These are phyloP conservation scores for Ophiostoma sp. DNA, from an alignment of 2,329 filamentous ascomycete species.

Conservation along the genomic window DNA sequence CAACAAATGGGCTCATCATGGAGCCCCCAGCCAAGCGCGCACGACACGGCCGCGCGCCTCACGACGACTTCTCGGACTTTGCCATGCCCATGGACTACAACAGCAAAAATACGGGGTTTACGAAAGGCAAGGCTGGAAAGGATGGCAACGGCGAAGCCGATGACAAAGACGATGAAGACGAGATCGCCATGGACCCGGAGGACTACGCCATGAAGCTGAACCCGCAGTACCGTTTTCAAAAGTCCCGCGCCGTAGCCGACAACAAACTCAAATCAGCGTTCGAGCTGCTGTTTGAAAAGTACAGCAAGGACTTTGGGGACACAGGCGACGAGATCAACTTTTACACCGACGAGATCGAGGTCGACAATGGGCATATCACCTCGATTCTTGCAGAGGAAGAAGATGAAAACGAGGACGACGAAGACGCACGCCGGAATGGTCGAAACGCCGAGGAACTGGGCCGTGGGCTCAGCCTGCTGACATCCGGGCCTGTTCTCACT, in stretches of 20 bases:
- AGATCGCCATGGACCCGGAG: conserved; percentile 44
- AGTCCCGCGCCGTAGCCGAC: conserved; percentile 61
- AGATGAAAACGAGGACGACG: conserved; percentile 29
- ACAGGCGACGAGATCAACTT: conserved; percentile 88
- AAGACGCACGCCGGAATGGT: conserved; percentile 26
- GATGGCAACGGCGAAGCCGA: not conserved
- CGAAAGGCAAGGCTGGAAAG: not conserved
- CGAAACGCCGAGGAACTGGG: not conserved
- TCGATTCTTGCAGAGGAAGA: conserved; percentile 35
- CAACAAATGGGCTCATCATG: conserved; percentile 22
- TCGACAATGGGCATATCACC: conserved; percentile 81
- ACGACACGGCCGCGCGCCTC: conserved; percentile 20
- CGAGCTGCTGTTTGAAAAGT: conserved; percentile 85
- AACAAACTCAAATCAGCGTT: conserved; percentile 73
- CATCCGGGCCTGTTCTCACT: not conserved
- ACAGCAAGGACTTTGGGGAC: conserved; percentile 73
- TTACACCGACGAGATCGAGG: conserved; percentile 71
- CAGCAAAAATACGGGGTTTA: not conserved
- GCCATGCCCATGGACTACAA: conserved; percentile 11
- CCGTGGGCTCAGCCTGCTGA: not conserved
- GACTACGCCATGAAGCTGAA: conserved; percentile 46
- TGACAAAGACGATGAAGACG: conserved; percentile 41
- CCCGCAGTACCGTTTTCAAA: conserved; percentile 52
- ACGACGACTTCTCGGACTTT: conserved; percentile 1
- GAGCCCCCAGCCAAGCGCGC: conserved; percentile 25